phyloP scores from a whole-genome alignment of 768 basidiomycete genomes.

The Termitomyces sp. region DNA sequence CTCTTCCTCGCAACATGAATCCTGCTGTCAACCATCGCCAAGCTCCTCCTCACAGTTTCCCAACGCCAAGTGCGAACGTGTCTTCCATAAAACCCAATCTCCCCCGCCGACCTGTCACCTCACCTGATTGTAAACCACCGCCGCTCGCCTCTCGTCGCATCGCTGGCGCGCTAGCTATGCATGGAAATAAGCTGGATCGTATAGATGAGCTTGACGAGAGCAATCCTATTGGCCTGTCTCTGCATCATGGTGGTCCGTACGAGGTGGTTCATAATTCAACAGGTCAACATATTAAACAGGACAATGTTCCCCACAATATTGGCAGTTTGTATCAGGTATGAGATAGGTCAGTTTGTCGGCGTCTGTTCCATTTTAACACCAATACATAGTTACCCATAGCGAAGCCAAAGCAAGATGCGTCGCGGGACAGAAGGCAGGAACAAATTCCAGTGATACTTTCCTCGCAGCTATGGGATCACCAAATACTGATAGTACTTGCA shows the following conservation, averaged over 20 bases:
- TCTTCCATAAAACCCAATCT: conserved; percentile 14
- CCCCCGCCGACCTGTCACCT: conserved; percentile 18
- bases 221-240: conserved; percentile 54
- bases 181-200: conserved; percentile 44
- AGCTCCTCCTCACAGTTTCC: conserved; percentile 9
- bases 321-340: conserved; percentile 16
- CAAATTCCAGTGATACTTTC: conserved; percentile 6
- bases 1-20: conserved; percentile 3
- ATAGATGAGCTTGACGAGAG: conserved; percentile 79
- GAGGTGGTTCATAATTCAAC: conserved; percentile 45
- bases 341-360: background rate
- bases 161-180: conserved; percentile 12
- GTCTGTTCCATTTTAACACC: conserved; percentile 1
- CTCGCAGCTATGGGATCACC: background rate
- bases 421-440: conserved; percentile 2
- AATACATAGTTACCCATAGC: background rate
- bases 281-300: conserved; percentile 15
- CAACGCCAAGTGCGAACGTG: conserved; percentile 12
- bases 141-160: conserved; percentile 9
- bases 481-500: background rate
- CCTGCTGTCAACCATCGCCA: conserved; percentile 8
- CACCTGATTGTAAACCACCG: conserved; percentile 16
- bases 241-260: conserved; percentile 75
- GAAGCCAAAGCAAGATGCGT: background rate
- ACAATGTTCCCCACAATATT: conserved; percentile 18